Evolutionary conservation across 78 protist species (phyloP).

Genomic region (Thecamonas trahens): DNA sequence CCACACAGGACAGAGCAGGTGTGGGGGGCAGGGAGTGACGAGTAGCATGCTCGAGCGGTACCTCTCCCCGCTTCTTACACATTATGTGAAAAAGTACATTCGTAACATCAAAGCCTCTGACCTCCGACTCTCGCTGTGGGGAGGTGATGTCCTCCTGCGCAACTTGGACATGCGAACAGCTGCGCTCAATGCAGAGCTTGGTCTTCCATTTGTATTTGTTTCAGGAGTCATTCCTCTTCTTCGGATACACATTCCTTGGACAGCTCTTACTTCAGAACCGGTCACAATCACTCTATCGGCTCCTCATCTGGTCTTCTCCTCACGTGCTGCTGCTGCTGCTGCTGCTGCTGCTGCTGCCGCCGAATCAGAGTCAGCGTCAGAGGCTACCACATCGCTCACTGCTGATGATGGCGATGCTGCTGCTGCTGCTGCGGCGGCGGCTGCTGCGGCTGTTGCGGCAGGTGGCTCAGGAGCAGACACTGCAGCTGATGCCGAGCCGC

Average conservation of each 20-base stretch:
- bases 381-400: no score
- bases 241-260: background rate
- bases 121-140: background rate
- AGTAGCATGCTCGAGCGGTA: background rate
- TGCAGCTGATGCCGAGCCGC: no score
- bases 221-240: background rate
- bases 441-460: no score
- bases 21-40: no score
- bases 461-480: no score
- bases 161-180: background rate
- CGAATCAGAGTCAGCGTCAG: no score
- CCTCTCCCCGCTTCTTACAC: background rate
- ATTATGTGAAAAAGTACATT: background rate
- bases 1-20: no score
- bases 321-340: no score
- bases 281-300: background rate
- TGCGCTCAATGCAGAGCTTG: background rate
- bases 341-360: no score
- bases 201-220: background rate
- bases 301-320: no score
- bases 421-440: no score
- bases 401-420: no score
- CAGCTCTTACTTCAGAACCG: background rate
- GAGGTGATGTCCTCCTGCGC: background rate
- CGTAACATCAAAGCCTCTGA: background rate